These are phyloP conservation scores for Trichosporon sp. DNA, from an alignment of 1,284 basidiomycete species.

Conservation along the genomic window DNA sequence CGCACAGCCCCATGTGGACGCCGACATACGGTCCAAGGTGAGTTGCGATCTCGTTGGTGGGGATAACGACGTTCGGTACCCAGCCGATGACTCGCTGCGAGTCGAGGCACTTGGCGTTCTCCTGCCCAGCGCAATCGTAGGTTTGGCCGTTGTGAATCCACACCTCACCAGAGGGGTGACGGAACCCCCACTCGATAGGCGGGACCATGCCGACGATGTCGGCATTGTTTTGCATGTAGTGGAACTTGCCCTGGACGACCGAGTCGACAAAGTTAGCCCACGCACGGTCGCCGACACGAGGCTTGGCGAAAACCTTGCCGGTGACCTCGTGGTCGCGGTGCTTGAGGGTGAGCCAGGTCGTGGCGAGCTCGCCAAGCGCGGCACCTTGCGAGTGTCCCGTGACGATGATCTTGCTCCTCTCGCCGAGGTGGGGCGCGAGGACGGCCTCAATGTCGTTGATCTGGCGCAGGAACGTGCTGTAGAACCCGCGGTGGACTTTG, in stretches of 20 bases:
- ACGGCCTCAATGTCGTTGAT: constrained; percentile 4
- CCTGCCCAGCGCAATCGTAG: constrained; percentile 23
- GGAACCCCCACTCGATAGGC: constrained; percentile 20
- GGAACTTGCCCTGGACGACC: constrained; percentile 10
- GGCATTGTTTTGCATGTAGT: constrained; percentile 26
- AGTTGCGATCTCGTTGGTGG: neutral
- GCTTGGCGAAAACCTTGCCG: constrained; percentile 19
- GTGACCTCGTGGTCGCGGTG: constrained; percentile 6
- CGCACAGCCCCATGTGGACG: neutral
- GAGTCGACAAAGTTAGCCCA: constrained; percentile 27
- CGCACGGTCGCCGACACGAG: constrained; percentile 24
- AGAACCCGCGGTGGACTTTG: constrained; percentile 22
- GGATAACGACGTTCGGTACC: neutral
- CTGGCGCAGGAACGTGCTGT: constrained; percentile 21
- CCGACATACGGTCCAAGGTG: neutral
- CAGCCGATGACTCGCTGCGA: neutral
- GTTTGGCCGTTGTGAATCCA: constrained; percentile 12
- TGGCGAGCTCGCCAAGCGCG: constrained; percentile 16
- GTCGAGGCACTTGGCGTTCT: constrained; percentile 9
- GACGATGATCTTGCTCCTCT: constrained; percentile 16
- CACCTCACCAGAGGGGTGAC: constrained; percentile 21
- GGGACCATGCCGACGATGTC: constrained; percentile 28
- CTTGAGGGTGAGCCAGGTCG: constrained; percentile 10
- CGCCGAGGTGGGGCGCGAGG: constrained; percentile 5
- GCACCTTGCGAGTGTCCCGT: constrained; percentile 28